These are phyloP conservation scores for Pulicaria dysenterica DNA, from an alignment of 129 eudicot species.

Conservation along the genomic window DNA sequence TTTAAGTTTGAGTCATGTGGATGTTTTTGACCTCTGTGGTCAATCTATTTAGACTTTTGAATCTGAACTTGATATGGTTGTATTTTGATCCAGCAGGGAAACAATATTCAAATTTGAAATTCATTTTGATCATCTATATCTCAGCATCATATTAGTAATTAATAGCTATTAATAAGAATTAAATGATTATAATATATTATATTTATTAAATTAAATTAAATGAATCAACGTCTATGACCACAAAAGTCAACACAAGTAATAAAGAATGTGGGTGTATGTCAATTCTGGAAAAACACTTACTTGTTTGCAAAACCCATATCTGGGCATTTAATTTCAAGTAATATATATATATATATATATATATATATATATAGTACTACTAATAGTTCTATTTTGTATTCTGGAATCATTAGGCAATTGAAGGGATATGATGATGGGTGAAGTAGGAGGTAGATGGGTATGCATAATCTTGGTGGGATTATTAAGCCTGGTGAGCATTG, in stretches of 20 bases:
- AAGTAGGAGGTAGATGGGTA: constrained; percentile 38
- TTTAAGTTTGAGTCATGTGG: constrained; percentile 5
- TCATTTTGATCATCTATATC: background rate
- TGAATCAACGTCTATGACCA: background rate
- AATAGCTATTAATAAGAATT: background rate
- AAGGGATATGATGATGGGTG: constrained; percentile 44
- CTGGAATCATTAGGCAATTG: constrained; percentile 13
- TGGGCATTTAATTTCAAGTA: background rate
- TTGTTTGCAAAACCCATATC: constrained; percentile 6
- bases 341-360: background rate
- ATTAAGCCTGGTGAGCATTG: constrained; percentile 46
- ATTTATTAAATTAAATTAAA: background rate
- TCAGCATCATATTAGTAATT: background rate
- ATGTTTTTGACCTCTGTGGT: constrained; percentile 17
- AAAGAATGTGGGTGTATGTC: constrained; percentile 23
- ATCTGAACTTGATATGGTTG: constrained; percentile 7
- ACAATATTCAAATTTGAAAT: background rate
- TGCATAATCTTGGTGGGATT: constrained; percentile 34
- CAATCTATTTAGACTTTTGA: background rate
- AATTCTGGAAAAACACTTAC: constrained; percentile 9
- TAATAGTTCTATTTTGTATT: background rate
- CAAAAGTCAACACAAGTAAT: constrained; percentile 19
- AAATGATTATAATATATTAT: too few relatives aligned
- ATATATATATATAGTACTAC: background rate
- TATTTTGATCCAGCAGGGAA: background rate